Evolutionary conservation across 352 stramenopile species (phyloP).

Genomic region (Phytopythium oedochilum): DNA sequence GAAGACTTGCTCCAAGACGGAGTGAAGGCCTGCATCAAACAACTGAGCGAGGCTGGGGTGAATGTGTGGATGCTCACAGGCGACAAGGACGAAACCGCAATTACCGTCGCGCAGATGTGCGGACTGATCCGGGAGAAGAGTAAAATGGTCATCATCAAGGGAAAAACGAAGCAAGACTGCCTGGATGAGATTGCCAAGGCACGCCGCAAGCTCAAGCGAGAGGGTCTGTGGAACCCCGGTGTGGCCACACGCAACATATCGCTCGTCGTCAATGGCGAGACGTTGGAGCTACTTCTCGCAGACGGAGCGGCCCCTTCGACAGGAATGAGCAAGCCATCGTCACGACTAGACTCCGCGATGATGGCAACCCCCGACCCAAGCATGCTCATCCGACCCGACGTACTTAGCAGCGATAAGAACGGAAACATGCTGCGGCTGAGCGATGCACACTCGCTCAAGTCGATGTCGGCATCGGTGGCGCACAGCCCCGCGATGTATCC

Average conservation of each 20-base stretch:
- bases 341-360: slow-evolving; percentile 13
- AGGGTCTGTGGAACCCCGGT: slow-evolving; percentile 75
- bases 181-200: slow-evolving; percentile 78
- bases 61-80: slow-evolving; percentile 99
- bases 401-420: slow-evolving; percentile 11
- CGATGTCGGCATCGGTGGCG: slow-evolving; percentile 23
- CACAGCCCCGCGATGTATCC: neutral
- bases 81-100: slow-evolving; percentile 99
- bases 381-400: slow-evolving; percentile 2
- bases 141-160: slow-evolving; percentile 83
- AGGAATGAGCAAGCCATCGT: slow-evolving; percentile 9
- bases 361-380: slow-evolving; percentile 4
- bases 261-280: slow-evolving; percentile 80
- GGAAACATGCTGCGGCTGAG: slow-evolving; percentile 9
- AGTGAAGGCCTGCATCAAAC: slow-evolving; percentile 95
- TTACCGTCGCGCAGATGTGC: slow-evolving; percentile 98
- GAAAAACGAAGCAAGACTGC: slow-evolving; percentile 72
- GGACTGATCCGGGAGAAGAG: slow-evolving; percentile 83
- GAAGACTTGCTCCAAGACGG: slow-evolving; percentile 97
- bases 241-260: slow-evolving; percentile 69
- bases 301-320: slow-evolving; percentile 20
- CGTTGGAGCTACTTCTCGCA: slow-evolving; percentile 62
- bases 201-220: slow-evolving; percentile 63
- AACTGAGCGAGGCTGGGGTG: slow-evolving; percentile 93
- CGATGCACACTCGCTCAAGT: slow-evolving; percentile 52